phyloP scores from a whole-genome alignment of 78 protist genomes.

The Bodo saltans region DNA sequence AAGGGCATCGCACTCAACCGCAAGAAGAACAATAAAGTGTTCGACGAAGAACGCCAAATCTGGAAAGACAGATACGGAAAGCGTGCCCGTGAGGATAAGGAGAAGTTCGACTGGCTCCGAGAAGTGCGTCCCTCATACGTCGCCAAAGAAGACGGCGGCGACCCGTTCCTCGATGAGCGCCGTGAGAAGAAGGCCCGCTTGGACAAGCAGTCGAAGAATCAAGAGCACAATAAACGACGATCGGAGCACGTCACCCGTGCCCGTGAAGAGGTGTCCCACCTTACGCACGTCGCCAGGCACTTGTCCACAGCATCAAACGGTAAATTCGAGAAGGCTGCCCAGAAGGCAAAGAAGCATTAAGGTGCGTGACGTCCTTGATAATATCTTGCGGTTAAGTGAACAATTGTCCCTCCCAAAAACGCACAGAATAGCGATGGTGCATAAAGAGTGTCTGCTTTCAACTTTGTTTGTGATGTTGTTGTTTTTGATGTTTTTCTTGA shows the following conservation, averaged over 20 bases:
- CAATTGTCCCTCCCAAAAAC: too few species aligned
- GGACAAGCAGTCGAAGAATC: neutral
- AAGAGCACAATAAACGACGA: neutral
- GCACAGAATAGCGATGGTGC: too few species aligned
- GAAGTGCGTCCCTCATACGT: constrained; percentile 3
- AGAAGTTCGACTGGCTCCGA: constrained; percentile 18
- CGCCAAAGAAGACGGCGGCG: constrained; percentile 20
- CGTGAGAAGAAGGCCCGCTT: neutral
- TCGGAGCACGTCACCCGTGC: neutral
- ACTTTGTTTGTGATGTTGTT: too few species aligned
- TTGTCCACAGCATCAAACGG: constrained; percentile 25
- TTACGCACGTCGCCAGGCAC: neutral
- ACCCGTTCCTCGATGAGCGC: constrained; percentile 17
- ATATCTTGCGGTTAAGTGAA: too few species aligned
- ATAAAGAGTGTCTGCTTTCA: too few species aligned
- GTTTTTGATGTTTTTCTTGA: too few species aligned
- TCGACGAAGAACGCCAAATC: neutral
- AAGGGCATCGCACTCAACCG: constrained; percentile 18
- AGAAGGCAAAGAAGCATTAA: neutral
- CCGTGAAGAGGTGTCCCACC: neutral
- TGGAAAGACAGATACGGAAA: constrained; percentile 1
- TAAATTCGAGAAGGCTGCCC: constrained; percentile 1
- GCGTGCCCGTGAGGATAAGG: neutral
- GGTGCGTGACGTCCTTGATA: too few species aligned
- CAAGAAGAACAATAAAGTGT: neutral